phyloP scores from a whole-genome alignment of 169 alveolate genomes.

The Theileria orientalis region DNA sequence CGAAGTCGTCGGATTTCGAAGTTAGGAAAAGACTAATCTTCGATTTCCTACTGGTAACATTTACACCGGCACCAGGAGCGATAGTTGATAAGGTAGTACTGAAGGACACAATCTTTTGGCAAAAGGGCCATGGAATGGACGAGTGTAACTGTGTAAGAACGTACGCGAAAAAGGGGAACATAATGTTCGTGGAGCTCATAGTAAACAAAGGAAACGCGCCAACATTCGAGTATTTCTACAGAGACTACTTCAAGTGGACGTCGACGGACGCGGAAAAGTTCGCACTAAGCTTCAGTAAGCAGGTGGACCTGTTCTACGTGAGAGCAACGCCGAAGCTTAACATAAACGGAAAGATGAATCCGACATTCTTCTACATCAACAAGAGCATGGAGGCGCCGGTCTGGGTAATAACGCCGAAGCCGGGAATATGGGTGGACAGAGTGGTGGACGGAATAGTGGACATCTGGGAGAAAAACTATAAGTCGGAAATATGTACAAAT shows the following conservation, averaged over 20 bases:
- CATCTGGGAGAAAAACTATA: slow-evolving; percentile 13
- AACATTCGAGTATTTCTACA: neutral
- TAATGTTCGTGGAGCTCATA: slow-evolving; percentile 1
- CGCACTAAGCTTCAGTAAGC: neutral
- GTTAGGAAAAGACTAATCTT: neutral
- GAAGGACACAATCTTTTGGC: slow-evolving; percentile 5
- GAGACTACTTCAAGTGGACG: slow-evolving; percentile 6
- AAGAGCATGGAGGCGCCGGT: neutral
- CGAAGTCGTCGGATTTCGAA: neutral
- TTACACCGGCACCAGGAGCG: neutral
- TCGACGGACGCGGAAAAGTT: neutral
- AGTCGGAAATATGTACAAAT: neutral
- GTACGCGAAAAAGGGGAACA: neutral
- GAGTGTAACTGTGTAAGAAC: neutral
- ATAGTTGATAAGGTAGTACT: slow-evolving; percentile 4
- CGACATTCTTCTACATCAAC: neutral
- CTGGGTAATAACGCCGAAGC: slow-evolving; percentile 8
- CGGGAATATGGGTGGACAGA: neutral
- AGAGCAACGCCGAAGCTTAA: neutral
- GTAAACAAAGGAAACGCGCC: neutral
- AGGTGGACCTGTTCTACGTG: neutral
- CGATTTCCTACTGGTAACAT: slow-evolving; percentile 5
- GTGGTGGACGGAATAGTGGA: slow-evolving; percentile 3
- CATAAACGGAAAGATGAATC: neutral
- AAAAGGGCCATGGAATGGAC: neutral